Conservation (phyloP, 768 basidiomycete genomes). For the Xerocomus brunneocitrinus region DNA sequence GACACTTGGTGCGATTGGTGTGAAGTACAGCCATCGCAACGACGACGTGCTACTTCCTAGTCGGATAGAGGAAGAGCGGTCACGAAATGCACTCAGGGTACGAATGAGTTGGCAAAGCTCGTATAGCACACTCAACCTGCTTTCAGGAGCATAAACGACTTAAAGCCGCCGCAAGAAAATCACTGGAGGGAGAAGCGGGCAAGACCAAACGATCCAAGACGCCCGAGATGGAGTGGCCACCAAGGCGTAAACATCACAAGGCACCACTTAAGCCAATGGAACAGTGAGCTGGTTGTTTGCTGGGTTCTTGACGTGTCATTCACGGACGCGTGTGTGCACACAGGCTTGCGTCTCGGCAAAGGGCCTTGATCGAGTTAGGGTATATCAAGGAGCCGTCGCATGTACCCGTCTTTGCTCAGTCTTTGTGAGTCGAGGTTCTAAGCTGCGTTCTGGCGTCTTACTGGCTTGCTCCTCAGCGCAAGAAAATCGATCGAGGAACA, state of each 20-base stretch:
- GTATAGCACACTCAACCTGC: conserved; percentile 3
- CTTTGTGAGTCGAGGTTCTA: conserved; percentile 48
- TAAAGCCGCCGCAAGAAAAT: conserved; percentile 21
- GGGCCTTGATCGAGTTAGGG: conserved; percentile 59
- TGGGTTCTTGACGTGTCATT: background rate
- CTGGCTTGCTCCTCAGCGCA: conserved; percentile 28
- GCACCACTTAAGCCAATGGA: conserved; percentile 41
- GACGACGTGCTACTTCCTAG: conserved; percentile 66
- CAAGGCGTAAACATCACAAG: conserved; percentile 54
- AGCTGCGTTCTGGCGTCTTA: background rate
- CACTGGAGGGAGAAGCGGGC: conserved; percentile 8
- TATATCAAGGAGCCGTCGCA: conserved; percentile 51
- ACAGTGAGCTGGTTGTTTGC: conserved; percentile 39
- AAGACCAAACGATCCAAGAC: conserved; percentile 19
- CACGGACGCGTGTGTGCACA: background rate
- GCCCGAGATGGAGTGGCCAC: conserved; percentile 58
- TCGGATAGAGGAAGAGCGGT: conserved; percentile 61
- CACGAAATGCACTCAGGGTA: conserved; percentile 51
- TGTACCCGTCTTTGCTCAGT: conserved; percentile 53
- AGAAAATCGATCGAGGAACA: conserved; percentile 41
- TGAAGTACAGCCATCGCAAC: conserved; percentile 72
- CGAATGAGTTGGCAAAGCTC: conserved; percentile 1
- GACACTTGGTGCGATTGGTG: conserved; percentile 55
- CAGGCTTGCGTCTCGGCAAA: conserved; percentile 52
- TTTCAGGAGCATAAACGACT: conserved; percentile 26